Evolutionary conservation across 169 alveolate genomes (phyloP).

Genomic region (Theileria orientalis): DNA sequence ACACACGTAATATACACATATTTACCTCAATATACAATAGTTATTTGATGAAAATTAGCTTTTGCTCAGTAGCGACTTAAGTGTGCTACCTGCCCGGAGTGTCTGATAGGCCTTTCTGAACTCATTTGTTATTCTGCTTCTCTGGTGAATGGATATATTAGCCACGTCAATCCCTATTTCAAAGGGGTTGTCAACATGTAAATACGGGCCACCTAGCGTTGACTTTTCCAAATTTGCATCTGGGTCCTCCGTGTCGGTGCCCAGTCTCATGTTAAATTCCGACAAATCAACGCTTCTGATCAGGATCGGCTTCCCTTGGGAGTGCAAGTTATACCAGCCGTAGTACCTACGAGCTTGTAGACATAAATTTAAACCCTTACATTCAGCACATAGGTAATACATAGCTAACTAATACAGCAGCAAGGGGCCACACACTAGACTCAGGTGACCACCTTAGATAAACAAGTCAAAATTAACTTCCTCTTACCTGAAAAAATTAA

Average conservation of each 20-base stretch:
- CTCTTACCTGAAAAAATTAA: conserved; percentile 49
- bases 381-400: too few species aligned
- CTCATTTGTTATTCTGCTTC: conserved; percentile 36
- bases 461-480: too few species aligned
- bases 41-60: conserved; percentile 15
- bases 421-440: too few species aligned
- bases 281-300: conserved; percentile 62
- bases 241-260: conserved; percentile 39
- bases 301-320: conserved; percentile 30
- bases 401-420: too few species aligned
- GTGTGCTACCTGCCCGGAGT: conserved; percentile 18
- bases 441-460: too few species aligned
- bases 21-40: conserved; percentile 7
- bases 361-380: too few species aligned
- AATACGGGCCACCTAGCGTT: conserved; percentile 35
- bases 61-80: conserved; percentile 3
- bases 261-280: too few species aligned
- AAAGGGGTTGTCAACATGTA: conserved; percentile 79
- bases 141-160: conserved; percentile 57
- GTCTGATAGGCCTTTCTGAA: conserved; percentile 43
- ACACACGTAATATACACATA: neutral
- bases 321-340: conserved; percentile 36
- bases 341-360: too few species aligned
- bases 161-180: conserved; percentile 80
- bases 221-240: conserved; percentile 31